These are phyloP conservation scores for Catunica adiposa DNA, from an alignment of 2,329 filamentous ascomycete species.

Conservation along the genomic window DNA sequence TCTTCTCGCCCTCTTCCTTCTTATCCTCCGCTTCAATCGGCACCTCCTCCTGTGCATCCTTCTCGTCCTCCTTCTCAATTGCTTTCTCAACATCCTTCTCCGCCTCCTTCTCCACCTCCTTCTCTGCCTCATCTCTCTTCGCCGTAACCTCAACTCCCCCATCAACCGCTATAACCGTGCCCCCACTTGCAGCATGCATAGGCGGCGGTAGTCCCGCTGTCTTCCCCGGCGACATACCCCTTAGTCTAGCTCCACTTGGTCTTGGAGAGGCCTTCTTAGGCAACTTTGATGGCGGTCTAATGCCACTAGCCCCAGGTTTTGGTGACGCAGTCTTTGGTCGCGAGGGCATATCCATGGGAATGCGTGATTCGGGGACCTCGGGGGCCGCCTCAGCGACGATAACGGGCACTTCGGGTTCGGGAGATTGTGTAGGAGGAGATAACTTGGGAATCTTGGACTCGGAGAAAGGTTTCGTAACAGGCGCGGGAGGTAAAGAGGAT, in stretches of 20 bases:
- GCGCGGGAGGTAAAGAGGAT: conserved; percentile 22
- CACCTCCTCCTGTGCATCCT: neutral
- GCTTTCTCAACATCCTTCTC: neutral
- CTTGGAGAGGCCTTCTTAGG: conserved; percentile 12
- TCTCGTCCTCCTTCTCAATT: neutral
- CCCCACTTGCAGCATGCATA: neutral
- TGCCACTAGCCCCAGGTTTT: conserved; percentile 3
- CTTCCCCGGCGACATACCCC: conserved; percentile 7
- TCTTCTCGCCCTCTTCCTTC: neutral
- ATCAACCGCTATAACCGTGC: neutral
- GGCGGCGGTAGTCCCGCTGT: neutral
- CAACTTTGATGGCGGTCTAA: conserved; percentile 11
- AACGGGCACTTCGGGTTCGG: conserved; percentile 3
- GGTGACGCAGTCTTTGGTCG: conserved; percentile 8
- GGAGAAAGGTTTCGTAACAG: neutral
- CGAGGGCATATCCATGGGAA: neutral
- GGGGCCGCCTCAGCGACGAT: conserved; percentile 1
- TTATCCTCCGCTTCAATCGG: conserved; percentile 16
- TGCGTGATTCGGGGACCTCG: neutral
- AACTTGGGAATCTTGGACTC: neutral
- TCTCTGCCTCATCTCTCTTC: neutral
- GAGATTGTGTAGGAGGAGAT: neutral
- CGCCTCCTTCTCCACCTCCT: neutral
- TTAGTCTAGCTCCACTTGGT: conserved; percentile 2
- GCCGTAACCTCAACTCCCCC: neutral